Evolutionary conservation across 1,139 yeast genomes (phyloP), one percentile per base, ranked within the genome.

Genomic region (Sugiyamaella paludigena): DNA sequence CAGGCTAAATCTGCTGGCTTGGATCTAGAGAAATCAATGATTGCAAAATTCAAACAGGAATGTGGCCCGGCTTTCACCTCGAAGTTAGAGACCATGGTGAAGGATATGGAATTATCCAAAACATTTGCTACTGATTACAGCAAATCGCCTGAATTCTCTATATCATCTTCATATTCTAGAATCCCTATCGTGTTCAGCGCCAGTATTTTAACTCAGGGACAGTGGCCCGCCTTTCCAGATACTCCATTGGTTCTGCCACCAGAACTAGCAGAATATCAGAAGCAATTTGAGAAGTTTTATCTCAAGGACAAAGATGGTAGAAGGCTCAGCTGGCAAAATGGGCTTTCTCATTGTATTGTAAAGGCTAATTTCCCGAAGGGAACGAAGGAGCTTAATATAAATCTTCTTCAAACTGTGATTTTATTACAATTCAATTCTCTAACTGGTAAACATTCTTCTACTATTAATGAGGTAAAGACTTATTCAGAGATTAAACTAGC

Each of bases 201-300:
- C n/a, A 61, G 64, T 49, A 55, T 68, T 9, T 53, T 64, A 5
- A 59, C 67, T n/a, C 61, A 60, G 37, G 64, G 60, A 4, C 59
- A 56, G 9, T 68, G 71, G 62, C 71, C 71, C 0, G 53, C 65
- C 1, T 61, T 61, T 19, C 71, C 70, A 3, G 68, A 68, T 1
- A 50, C 64, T 9, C 49, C 58, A 0, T 49, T 70, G 4, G 51
- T 56, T 10, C 48, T 68, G 9, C 69, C 70, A 1, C 54, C 51
- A 1, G 53, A 50, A 10, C 55, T 68, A 59, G 47, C 48, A 26
- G 38, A 43, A 12, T 58, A 56, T 28, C 48, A 60, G 15, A 55
- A 53, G 27, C 46, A 48, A 27, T 67, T 62, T 47, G 59, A 61
- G 40, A 35, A 45, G 15, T 62, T 54, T 45, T 67, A 65, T 45